Evolutionary conservation across 768 basidiomycete genomes (phyloP), one percentile per base, ranked within the genome.

Genomic region (Pleurotus tuoliensis): DNA sequence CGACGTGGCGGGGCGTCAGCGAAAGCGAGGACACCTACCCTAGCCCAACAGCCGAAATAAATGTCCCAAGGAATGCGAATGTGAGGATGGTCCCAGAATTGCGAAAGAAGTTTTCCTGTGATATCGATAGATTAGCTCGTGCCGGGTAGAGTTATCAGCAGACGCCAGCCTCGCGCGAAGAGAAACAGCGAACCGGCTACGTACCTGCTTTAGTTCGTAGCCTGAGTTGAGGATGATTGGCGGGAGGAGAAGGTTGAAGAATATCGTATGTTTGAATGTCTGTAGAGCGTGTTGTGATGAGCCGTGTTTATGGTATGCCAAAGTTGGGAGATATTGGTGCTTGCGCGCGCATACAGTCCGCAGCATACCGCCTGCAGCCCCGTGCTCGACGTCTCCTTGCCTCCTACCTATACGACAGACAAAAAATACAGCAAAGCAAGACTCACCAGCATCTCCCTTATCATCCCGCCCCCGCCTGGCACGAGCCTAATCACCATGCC

Each of bases 191-290:
- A 9, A 11, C 8, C 4, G 4, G 9, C 30, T 27, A 45, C 46
- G 39, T 56, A 87, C 94, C 79, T 98, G 95, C 69, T 94, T 96
- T 57, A 99, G 84, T 71, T 97, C 94, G 69, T 97, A 99, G 5
- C 97, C 97, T 2, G 94, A 97, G 71, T 95, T 97, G 40, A 99
- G 76, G 67, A 99, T 99, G 69, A 99, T 99, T 1, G 97, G 97
- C 4, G 96, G 97, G 3, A 98, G 82, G n/a, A 99, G 78, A 18
- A 98, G 80, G 71, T 99, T 98, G 79, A 98, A 97, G 78, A 99
- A 96, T 49, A 98, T 78, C 2, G 96, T 98, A 67, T 96, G 93
- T 69, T 91, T 92, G 80, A 96, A 96, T 7, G 92, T 94, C 94
- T 96, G 64, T 2, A 62, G 54, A 38, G 38, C 15, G 45, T 34